Percentiles rank a stretch among this genome's conserved stretches.
phyloP scores from a whole-genome alignment of 805 yeast genomes.

The Zygoascus biomembranicola region DNA sequence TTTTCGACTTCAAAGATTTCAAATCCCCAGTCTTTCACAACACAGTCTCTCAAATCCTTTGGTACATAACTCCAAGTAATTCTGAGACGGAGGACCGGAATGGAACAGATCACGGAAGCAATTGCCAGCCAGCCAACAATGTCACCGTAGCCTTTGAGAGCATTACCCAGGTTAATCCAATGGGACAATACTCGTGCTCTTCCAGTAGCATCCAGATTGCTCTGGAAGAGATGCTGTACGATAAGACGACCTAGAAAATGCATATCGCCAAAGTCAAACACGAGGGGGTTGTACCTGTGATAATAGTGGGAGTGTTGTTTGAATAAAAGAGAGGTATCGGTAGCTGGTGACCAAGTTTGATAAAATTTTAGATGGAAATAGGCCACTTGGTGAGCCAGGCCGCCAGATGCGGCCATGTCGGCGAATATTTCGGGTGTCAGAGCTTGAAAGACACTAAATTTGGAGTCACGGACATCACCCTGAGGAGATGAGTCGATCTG shows the following conservation, averaged over 20 bases:
- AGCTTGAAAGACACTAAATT: slow-evolving; percentile 1
- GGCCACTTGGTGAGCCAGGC: slow-evolving; percentile 57
- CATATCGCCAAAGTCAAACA: slow-evolving; percentile 61
- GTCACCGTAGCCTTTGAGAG: slow-evolving; percentile 73
- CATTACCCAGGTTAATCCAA: slow-evolving; percentile 81
- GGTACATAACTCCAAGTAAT: slow-evolving; percentile 71
- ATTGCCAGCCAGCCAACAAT: slow-evolving; percentile 93
- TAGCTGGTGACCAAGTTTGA: slow-evolving; percentile 66
- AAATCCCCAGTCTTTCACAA: slow-evolving; percentile 84
- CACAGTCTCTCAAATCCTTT: slow-evolving; percentile 45
- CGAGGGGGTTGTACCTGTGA: slow-evolving; percentile 60
- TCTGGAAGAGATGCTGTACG: slow-evolving; percentile 52
- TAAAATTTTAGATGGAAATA: slow-evolving; percentile 59
- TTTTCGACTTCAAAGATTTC: slow-evolving; percentile 84
- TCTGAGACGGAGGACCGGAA: slow-evolving; percentile 67
- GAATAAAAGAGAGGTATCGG: slow-evolving; percentile 68
- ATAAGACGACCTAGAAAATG: slow-evolving; percentile 74
- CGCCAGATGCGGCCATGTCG: slow-evolving; percentile 38
- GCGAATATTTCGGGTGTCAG: slow-evolving; percentile 43
- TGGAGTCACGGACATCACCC: background rate
- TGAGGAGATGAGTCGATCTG: slow-evolving; percentile 1
- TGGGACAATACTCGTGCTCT: slow-evolving; percentile 61
- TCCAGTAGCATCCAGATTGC: slow-evolving; percentile 20
- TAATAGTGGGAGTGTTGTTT: slow-evolving; percentile 33
- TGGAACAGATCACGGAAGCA: slow-evolving; percentile 72